Evolutionary conservation across 179 eudicot genomes (phyloP), one percentile per base, ranked within the genome.

Genomic region (Nepenthes alata): DNA sequence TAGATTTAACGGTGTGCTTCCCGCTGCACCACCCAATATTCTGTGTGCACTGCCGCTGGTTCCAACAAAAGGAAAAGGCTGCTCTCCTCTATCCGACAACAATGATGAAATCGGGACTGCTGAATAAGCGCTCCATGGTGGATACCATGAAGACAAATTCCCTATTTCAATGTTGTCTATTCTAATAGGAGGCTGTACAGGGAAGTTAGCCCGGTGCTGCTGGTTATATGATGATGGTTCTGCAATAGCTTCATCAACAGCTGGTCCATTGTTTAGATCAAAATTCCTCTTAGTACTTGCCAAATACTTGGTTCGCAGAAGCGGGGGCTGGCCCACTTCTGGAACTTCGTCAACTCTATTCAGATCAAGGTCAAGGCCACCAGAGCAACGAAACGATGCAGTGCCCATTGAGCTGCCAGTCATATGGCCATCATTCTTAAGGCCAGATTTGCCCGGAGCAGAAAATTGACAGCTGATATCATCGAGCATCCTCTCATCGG

Each of bases 221-320:
- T 44, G 78, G 39, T 53, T 66, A 38, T 54, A 63, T 4, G 67
- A 50, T 57, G 69, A 53, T 14, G 70, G 35, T 53, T 80, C 85
- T 9, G 55, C 59, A 16, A 68, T 65, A 13, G 65, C 63, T 66
- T 86, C 95, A 51, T 91, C 93, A 11, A 63, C 68, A 35, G 75
- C 73, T 55, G 98, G 98, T 35, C 98, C 96, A 64, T 80, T 60
- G 69, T 91, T 91, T 74, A 91, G 77, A 75, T 91, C 98, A 53
- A 91, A 89, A 67, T 72, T 86, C 77, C 88, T 83, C 37, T 71
- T 63, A 59, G 77, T 61, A 65, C 78, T 79, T 35, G 75, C 55
- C 1, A 72, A 12, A 8, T 69, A 38, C 55, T 72, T 76, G 12
- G 48, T 63, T 34, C 77, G 70, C 48, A 60, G 59, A 52, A 65